A percentile compares a stretch with the other conserved stretches of the same genome.
These are phyloP conservation scores for Xerocomus minutiporus DNA, from an alignment of 1,284 basidiomycete genomes.

Conservation along the genomic window DNA sequence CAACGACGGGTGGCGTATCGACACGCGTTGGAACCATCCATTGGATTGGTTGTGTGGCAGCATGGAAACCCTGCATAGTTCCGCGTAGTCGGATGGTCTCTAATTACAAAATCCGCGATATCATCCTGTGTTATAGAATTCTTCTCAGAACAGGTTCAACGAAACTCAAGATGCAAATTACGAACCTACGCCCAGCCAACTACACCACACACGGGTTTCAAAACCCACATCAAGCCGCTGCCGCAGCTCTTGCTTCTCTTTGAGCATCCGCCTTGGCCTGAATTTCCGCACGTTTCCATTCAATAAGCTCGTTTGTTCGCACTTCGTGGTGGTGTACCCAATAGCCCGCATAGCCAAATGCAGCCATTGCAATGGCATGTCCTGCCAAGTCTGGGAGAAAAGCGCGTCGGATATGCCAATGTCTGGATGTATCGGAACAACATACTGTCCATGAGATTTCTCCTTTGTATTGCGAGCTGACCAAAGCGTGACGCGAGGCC, in stretches of 20 bases:
- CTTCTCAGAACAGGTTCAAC: slow-evolving; percentile 12
- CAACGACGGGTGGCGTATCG: background rate
- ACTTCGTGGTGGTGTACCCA: slow-evolving; percentile 64
- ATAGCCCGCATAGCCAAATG: slow-evolving; percentile 65
- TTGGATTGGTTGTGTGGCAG: slow-evolving; percentile 1
- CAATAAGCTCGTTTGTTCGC: slow-evolving; percentile 53
- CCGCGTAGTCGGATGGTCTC: slow-evolving; percentile 10
- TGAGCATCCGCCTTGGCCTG: slow-evolving; percentile 34
- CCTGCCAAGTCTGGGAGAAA: slow-evolving; percentile 52
- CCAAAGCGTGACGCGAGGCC: slow-evolving; percentile 75
- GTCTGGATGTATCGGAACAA: slow-evolving; percentile 15
- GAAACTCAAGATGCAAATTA: slow-evolving; percentile 9
- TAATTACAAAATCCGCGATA: slow-evolving; percentile 18
- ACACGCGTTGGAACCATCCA: background rate
- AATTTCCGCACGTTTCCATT: slow-evolving; percentile 58
- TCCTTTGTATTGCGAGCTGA: slow-evolving; percentile 75
- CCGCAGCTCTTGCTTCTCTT: slow-evolving; percentile 17
- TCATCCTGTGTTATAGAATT: slow-evolving; percentile 7
- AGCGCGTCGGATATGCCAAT: background rate
- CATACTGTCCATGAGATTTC: slow-evolving; percentile 66
- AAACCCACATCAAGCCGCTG: slow-evolving; percentile 14
- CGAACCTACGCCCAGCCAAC: slow-evolving; percentile 19
- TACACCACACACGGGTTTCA: background rate
- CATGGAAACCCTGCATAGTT: slow-evolving; percentile 2
- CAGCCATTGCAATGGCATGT: slow-evolving; percentile 60